Conservation (phyloP, 768 basidiomycete genomes). For the Obba rivulosa region DNA sequence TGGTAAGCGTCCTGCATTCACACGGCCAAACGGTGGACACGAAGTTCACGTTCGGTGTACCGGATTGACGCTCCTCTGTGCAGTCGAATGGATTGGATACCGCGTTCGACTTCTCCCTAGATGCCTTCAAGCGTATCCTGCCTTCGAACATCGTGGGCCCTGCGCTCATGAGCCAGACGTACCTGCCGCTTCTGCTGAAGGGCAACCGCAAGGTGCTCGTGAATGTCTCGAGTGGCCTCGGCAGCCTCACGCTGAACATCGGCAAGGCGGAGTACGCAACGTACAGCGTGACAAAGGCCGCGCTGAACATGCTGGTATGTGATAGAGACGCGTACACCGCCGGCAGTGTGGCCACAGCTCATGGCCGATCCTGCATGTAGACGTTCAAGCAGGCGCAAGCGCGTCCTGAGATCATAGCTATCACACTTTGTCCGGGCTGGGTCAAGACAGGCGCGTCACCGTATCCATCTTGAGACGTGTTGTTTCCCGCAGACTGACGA, state of each 20-base stretch:
- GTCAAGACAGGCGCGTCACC: conserved; percentile 11
- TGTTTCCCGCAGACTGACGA: neutral
- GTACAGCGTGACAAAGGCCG: conserved; percentile 32
- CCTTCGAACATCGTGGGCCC: conserved; percentile 31
- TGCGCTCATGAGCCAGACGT: conserved; percentile 26
- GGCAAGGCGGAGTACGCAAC: conserved; percentile 19
- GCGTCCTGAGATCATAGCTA: conserved; percentile 8
- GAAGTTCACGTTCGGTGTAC: neutral
- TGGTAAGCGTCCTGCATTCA: conserved; percentile 26
- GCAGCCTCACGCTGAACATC: conserved; percentile 25
- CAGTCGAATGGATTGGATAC: conserved; percentile 17
- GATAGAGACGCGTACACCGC: neutral
- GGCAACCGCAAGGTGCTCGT: conserved; percentile 25
- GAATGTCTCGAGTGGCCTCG: conserved; percentile 28
- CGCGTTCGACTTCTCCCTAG: conserved; percentile 21
- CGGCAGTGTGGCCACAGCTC: neutral
- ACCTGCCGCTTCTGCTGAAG: conserved; percentile 28
- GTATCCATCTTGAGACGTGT: neutral
- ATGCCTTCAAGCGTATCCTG: conserved; percentile 19
- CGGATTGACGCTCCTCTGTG: conserved; percentile 5
- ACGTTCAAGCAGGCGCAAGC: conserved; percentile 13
- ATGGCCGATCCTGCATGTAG: neutral
- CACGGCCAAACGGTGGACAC: neutral
- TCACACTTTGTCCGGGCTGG: conserved; percentile 11
- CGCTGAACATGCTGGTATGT: conserved; percentile 35